Conservation (phyloP, 1,284 basidiomycete species). For the Papiliotrema laurentii region DNA sequence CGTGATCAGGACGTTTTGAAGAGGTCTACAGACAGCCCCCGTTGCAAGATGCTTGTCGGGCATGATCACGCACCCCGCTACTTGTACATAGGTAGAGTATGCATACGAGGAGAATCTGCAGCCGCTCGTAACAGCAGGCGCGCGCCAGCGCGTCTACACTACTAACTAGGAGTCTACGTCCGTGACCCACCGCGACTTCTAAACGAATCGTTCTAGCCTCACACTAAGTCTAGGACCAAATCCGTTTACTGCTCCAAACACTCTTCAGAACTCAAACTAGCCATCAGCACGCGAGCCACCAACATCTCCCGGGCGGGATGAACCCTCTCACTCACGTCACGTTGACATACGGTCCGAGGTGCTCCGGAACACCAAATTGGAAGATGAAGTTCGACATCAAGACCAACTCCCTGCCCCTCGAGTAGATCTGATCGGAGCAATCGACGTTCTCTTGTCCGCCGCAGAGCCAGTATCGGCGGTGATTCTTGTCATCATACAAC, state of each 20-base stretch:
- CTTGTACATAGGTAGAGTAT: no score
- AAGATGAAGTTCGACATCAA: constrained; percentile 5
- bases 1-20: not conserved
- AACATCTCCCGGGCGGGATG: no score
- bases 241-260: not conserved
- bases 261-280: not conserved
- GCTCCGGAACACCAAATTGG: constrained; percentile 8
- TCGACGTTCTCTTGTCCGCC: constrained; percentile 23
- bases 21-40: no score
- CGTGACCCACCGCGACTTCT: no score
- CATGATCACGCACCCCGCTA: not conserved
- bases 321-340: no score
- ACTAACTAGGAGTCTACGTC: no score
- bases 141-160: no score
- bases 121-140: no score
- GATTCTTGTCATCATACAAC: not conserved
- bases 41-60: no score
- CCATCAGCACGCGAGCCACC: not conserved
- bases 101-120: no score
- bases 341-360: constrained; percentile 14
- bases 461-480: constrained; percentile 11
- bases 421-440: constrained; percentile 7
- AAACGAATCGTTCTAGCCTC: no score
- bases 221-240: no score
- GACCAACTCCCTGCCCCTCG: not conserved